Conservation (phyloP, 768 basidiomycete genomes). For the Russula compacta region DNA sequence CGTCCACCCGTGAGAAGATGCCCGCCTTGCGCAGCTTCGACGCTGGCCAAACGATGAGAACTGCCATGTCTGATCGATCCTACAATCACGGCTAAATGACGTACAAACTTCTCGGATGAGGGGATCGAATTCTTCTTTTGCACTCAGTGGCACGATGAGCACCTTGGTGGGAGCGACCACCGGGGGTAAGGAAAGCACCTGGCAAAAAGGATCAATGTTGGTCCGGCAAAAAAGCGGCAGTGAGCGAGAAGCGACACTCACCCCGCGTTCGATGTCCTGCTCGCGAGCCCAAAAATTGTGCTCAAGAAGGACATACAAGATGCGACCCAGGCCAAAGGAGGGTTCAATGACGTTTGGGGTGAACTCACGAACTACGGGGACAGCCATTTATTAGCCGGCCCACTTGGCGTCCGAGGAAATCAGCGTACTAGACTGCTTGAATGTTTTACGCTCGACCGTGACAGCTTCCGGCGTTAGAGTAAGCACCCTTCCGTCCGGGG, state of each 20-base stretch:
- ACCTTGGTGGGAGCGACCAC: slow-evolving; percentile 93
- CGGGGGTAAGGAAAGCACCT: slow-evolving; percentile 88
- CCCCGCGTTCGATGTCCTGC: slow-evolving; percentile 82
- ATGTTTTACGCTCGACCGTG: slow-evolving; percentile 71
- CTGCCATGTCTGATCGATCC: neutral
- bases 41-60: slow-evolving; percentile 39
- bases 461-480: slow-evolving; percentile 63
- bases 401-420: neutral
- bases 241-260: slow-evolving; percentile 33
- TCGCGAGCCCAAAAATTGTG: slow-evolving; percentile 95
- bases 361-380: slow-evolving; percentile 73
- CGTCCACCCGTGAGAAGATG: slow-evolving; percentile 89
- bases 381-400: slow-evolving; percentile 21
- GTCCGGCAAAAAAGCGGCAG: neutral
- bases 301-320: slow-evolving; percentile 88
- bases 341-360: slow-evolving; percentile 98
- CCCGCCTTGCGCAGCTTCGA: slow-evolving; percentile 81
- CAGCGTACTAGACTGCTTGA: slow-evolving; percentile 74
- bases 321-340: slow-evolving; percentile 95
- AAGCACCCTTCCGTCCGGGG: slow-evolving; percentile 56
- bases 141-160: slow-evolving; percentile 89
- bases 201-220: slow-evolving; percentile 18
- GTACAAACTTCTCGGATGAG: slow-evolving; percentile 84
- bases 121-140: slow-evolving; percentile 74
- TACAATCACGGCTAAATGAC: slow-evolving; percentile 26